These are phyloP conservation scores for Dactylonectria estremocensis DNA, from an alignment of 2,329 filamentous ascomycete genomes.

Conservation along the genomic window DNA sequence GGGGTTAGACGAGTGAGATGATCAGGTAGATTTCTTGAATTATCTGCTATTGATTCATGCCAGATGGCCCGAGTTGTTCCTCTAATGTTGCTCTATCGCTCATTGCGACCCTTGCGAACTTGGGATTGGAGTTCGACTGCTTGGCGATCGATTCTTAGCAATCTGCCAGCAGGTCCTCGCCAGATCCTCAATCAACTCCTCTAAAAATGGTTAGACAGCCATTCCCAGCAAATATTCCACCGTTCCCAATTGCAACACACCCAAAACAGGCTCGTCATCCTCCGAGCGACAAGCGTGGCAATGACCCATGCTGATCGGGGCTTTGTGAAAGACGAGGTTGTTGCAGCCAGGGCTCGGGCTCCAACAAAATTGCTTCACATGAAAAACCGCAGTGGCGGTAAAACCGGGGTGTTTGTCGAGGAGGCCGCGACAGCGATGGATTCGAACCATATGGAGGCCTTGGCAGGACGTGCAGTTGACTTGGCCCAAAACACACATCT, in stretches of 20 bases:
- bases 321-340: constrained; percentile 21
- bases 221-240: background rate
- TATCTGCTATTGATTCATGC: background rate
- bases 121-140: background rate
- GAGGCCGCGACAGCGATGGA: constrained; percentile 23
- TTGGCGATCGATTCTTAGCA: background rate
- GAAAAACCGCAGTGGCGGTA: constrained; percentile 8
- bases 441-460: constrained; percentile 28
- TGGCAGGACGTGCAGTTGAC: constrained; percentile 27
- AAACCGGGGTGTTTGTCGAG: constrained; percentile 18
- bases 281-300: constrained; percentile 21
- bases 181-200: constrained; percentile 12
- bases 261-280: constrained; percentile 7
- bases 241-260: background rate
- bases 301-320: constrained; percentile 27
- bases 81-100: background rate
- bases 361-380: constrained; percentile 24
- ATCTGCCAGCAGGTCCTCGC: constrained; percentile 14
- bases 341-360: constrained; percentile 23
- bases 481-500: constrained; percentile 24
- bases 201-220: background rate
- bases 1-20: background rate
- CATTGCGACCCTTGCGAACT: background rate
- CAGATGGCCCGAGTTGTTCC: background rate
- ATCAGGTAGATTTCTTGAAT: background rate